phyloP scores from a whole-genome alignment of 2,329 filamentous ascomycete genomes.

The Waltergamsia citrina region DNA sequence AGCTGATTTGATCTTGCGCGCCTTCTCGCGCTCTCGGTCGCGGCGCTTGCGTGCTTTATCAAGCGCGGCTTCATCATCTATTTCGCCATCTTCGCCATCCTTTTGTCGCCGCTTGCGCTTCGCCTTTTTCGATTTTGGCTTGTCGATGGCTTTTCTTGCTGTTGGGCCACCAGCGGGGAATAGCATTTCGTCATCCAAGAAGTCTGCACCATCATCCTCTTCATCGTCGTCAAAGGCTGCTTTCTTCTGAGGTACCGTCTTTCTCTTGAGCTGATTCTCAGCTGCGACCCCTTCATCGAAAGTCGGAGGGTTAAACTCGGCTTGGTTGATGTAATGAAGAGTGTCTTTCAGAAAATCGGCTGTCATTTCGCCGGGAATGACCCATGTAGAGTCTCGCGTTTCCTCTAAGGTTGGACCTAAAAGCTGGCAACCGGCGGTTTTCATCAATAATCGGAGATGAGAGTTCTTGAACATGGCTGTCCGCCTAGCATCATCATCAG shows the following conservation, averaged over 20 bases:
- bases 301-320: conserved; percentile 67
- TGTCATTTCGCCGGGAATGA: conserved; percentile 57
- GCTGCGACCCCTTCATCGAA: conserved; percentile 70
- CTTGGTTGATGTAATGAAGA: conserved; percentile 64
- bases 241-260: conserved; percentile 43
- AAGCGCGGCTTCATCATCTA: conserved; percentile 54
- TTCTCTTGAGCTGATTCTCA: conserved; percentile 70
- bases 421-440: conserved; percentile 60
- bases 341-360: conserved; percentile 58
- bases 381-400: conserved; percentile 67
- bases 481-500: conserved; percentile 57
- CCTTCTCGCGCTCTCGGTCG: conserved; percentile 66
- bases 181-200: conserved; percentile 39
- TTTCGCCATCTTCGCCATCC: conserved; percentile 31
- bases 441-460: conserved; percentile 77
- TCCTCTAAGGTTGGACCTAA: conserved; percentile 49
- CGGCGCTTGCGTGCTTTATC: conserved; percentile 52
- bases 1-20: conserved; percentile 72
- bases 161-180: conserved; percentile 65
- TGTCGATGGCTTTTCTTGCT: conserved; percentile 39
- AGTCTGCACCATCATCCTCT: conserved; percentile 39
- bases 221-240: conserved; percentile 65
- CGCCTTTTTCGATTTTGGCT: conserved; percentile 39
- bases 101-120: conserved; percentile 36
- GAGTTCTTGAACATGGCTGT: conserved; percentile 82